A percentile compares a stretch with the other conserved stretches of the same genome.
Evolutionary conservation across 2,329 filamentous ascomycete species (phyloP).

Genomic region (Seiridium unicorne): DNA sequence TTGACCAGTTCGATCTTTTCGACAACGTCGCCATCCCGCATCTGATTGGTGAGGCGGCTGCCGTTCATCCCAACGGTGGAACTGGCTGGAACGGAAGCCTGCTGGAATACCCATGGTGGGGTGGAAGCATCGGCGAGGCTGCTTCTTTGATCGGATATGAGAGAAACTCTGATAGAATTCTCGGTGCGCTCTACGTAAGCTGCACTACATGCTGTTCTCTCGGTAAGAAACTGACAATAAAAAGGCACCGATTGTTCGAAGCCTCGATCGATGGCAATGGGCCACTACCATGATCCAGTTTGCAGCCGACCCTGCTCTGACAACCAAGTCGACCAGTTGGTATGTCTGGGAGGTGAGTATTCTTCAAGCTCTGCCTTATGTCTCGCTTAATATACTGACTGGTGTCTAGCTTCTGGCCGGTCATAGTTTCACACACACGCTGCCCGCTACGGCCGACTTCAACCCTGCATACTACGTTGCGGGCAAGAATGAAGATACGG

Average conservation of each 20-base stretch:
- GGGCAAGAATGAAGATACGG: conserved; percentile 39
- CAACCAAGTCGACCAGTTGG: conserved; percentile 49
- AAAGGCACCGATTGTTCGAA: conserved; percentile 43
- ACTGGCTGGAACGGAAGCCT: conserved; percentile 43
- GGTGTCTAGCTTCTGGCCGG: conserved; percentile 39
- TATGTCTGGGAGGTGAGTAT: conserved; percentile 40
- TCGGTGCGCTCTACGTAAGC: conserved; percentile 47
- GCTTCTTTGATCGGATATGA: conserved; percentile 65
- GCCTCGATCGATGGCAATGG: conserved; percentile 51
- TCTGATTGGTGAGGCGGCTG: conserved; percentile 44
- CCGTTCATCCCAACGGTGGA: conserved; percentile 50
- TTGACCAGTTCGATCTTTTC: conserved; percentile 49
- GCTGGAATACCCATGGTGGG: conserved; percentile 53
- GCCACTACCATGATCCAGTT: conserved; percentile 49
- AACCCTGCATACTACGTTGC: conserved; percentile 50
- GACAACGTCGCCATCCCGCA: conserved; percentile 40
- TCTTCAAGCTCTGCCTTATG: not conserved
- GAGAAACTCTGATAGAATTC: conserved; percentile 60
- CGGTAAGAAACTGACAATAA: not conserved
- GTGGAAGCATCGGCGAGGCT: conserved; percentile 61
- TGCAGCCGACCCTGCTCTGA: conserved; percentile 45
- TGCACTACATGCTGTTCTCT: not conserved
- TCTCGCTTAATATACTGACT: not conserved
- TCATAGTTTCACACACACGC: conserved; percentile 43
- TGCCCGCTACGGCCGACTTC: conserved; percentile 40